Base-by-base conservation (phyloP, 768 basidiomycete genomes). In the Harrya chromipes region DNA sequence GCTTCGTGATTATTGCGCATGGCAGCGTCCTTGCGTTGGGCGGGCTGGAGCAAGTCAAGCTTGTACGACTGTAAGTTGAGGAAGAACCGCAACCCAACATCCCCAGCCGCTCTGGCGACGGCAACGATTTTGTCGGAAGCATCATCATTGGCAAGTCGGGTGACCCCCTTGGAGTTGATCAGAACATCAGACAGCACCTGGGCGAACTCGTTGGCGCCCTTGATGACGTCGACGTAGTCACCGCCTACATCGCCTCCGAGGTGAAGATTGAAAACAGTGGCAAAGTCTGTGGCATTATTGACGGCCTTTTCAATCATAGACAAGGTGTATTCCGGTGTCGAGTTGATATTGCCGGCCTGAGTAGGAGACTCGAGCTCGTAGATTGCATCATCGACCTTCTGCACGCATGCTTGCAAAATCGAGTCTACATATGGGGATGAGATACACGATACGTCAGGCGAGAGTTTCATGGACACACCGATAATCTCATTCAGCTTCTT, bases 401-500 rank as follows among this genome's bases (percentile, higher is more conserved):
- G 89, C 26, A 97, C 87, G 67, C 95, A 97, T 4, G 92, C 90
- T 66, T 97, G 91, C 19, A 99, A 74, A 64, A 98, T 97, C 0
- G 95, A 98, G 71, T 99, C 95, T 94, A 45, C 19, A 46, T 21
- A 45, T 29, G 29, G 26, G n/a, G 43, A 53, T 44, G 47, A 53
- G 49, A 47, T 53, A 35, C 64, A 47, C n/a, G 26, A 9, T 19
- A 34, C 33, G 8, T 61, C 46, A 4, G 11, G 24, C 4, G 8
- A 0, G n/a, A 51, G n/a, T 21, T 14, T 12, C 12, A 27, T 40
- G 20, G 19, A 67, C 73, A 33, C 26, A 90, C 91, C 90, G 61
- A 99, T 98, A 64, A 99, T 94, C 60, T 92, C 81, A 70, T 99
- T 98, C 57, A 99, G 76, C 71, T 98, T 95, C 78, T 98, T 98